A percentile compares a stretch with the other conserved stretches of the same genome.
Conservation (phyloP, 306 rosid genomes). For the Begonia fuchsioides region DNA sequence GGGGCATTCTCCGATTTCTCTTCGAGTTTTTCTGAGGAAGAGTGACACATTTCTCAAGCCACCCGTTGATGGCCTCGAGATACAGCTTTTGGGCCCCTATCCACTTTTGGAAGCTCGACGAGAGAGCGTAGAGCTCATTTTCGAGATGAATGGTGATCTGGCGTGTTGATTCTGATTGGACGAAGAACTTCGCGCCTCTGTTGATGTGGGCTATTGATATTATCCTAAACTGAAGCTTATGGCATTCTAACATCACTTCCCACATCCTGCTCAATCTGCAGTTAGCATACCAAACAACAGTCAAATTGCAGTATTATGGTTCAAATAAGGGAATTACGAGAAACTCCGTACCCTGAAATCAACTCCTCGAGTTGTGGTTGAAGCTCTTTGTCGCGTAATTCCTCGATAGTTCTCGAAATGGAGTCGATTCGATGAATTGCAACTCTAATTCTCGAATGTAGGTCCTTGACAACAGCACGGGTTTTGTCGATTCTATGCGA, state of each 20-base stretch:
- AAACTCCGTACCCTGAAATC: conserved; percentile 58
- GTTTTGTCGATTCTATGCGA: conserved; percentile 51
- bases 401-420: conserved; percentile 86
- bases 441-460: conserved; percentile 81
- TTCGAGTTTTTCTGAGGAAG: conserved; percentile 32
- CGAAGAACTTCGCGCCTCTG: conserved; percentile 36
- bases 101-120: conserved; percentile 66
- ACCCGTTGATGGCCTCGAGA: conserved; percentile 48
- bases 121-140: conserved; percentile 43
- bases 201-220: conserved; percentile 38
- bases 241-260: conserved; percentile 82
- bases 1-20: conserved; percentile 25
- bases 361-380: conserved; percentile 95
- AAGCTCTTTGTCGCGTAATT: conserved; percentile 85
- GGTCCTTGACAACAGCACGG: conserved; percentile 78
- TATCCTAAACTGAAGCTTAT: conserved; percentile 63
- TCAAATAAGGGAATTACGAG: conserved; percentile 6
- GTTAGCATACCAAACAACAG: conserved; percentile 12
- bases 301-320: background rate
- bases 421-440: conserved; percentile 79
- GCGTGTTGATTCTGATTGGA: conserved; percentile 49
- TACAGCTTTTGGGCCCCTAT: conserved; percentile 67
- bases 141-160: conserved; percentile 59
- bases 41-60: conserved; percentile 66
- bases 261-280: conserved; percentile 79